Evolutionary conservation across 225 moss, liverwort and hornwort genomes (phyloP).

Genomic region (Straminergon stramineum): DNA sequence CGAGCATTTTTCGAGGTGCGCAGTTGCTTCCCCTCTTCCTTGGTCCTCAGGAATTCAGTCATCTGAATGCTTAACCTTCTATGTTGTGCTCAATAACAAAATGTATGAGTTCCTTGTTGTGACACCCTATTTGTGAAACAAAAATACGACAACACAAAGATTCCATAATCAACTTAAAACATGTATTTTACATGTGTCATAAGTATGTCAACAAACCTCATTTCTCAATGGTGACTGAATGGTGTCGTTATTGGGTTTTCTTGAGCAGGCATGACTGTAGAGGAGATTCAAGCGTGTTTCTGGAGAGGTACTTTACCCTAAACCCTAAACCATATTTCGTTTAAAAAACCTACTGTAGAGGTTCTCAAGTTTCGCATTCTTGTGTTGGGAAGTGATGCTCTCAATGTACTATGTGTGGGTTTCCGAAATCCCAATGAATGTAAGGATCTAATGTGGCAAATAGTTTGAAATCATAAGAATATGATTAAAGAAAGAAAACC

Average conservation of each 20-base stretch:
- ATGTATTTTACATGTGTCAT: not conserved
- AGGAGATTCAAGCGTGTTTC: slow-evolving; percentile 76
- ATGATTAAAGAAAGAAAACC: not conserved
- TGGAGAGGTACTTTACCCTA: slow-evolving; percentile 43
- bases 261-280: slow-evolving; percentile 42
- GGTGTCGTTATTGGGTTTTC: not conserved
- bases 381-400: not conserved
- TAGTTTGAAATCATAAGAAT: not conserved
- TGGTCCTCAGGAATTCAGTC: not conserved
- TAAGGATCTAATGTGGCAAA: not conserved
- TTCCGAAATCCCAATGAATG: not conserved
- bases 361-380: not conserved
- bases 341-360: not conserved
- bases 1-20: slow-evolving; percentile 73
- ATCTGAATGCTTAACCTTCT: not conserved
- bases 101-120: not conserved
- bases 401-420: not conserved
- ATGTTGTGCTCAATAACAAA: not conserved
- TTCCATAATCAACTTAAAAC: not conserved
- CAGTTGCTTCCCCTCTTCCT: too few species aligned
- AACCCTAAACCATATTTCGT: not conserved
- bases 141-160: not conserved
- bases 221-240: not conserved
- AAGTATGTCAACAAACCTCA: not conserved
- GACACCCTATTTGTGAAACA: not conserved